A percentile compares a stretch with the other conserved stretches of the same genome.
Evolutionary conservation across 2,329 filamentous ascomycete genomes (phyloP).

Genomic region (Massarina eburnea): DNA sequence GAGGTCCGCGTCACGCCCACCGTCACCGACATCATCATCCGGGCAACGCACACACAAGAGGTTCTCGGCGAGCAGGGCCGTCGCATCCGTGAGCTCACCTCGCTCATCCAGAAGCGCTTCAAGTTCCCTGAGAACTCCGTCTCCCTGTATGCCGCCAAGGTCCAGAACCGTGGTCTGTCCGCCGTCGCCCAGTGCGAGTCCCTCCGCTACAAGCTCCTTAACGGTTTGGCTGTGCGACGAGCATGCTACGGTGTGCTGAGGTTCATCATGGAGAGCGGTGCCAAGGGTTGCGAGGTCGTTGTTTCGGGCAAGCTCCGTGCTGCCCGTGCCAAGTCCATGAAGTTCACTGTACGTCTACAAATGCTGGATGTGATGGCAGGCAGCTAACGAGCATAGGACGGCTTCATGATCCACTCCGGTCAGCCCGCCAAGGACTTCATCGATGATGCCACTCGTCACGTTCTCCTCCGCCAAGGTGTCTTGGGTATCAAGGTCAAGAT

Average conservation of each 20-base stretch:
- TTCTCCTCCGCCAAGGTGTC: conserved; percentile 99
- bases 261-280: conserved; percentile 99
- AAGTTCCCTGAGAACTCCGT: conserved; percentile 99
- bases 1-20: conserved; percentile 99
- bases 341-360: conserved; percentile 80
- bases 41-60: conserved; percentile 99
- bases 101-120: conserved; percentile 99
- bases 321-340: conserved; percentile 99
- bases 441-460: conserved; percentile 96
- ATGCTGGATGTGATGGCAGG: not conserved
- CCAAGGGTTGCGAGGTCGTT: conserved; percentile 99
- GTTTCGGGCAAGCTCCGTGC: conserved; percentile 98
- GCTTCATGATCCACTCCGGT: conserved; percentile 99
- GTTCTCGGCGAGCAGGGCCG: conserved; percentile 99
- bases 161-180: conserved; percentile 99
- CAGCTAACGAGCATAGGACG: conserved; percentile 60
- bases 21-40: conserved; percentile 99
- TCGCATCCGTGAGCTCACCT: conserved; percentile 99
- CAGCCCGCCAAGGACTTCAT: conserved; percentile 99
- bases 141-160: conserved; percentile 99
- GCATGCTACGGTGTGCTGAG: conserved; percentile 99
- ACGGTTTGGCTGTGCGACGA: conserved; percentile 96
- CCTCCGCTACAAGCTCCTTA: conserved; percentile 99
- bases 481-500: conserved; percentile 99
- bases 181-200: conserved; percentile 99